Evolutionary conservation across 2,329 filamentous ascomycete genomes (phyloP), one percentile per base, ranked within the genome.

Genomic region (Leptographium flavum): DNA sequence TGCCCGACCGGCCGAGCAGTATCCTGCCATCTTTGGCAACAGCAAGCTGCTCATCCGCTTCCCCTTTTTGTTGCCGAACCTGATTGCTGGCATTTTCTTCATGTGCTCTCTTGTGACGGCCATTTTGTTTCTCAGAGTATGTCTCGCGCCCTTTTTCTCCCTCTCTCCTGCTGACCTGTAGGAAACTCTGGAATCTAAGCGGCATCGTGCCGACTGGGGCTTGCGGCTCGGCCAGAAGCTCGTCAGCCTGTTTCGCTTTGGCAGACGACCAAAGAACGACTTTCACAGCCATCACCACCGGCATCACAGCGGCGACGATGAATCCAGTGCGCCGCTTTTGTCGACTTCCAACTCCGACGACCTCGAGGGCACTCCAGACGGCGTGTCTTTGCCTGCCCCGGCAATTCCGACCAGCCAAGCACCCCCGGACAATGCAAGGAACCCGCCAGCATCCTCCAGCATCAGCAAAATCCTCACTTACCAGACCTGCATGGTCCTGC

Each of bases 61-160:
- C 56, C 90, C 90, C 0, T 98, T 92, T 58, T 71, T 76, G 3
- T 65, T 95, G 40, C 92, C 90, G 0, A 96, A 95, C 60, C 56
- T 96, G 5, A 72, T 92, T 23, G 76, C 83, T 2, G 81, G 81
- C 33, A 52, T 72, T 3, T 76, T 96, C 53, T 95, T 96, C 59
- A 62, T 87, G 19, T 60, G 87, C 25, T 90, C 88, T 0, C 77
- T 92, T 25, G 62, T 74, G 0, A 81, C 76, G 8, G 88, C 85
- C 0, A 65, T 79, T 13, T 63, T 96, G 2, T 98, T 94, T 56
- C 71, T 96, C 11, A 74, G 79, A 57, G 78, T 80, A 58, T 50
- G 58, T 28, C 42, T 28, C 45, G 17, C n/a, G 15, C 30, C 28
- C n/a, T 15, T 15, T 25, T 2, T 19, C 9, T 14, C 22, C 21